Percentiles rank a stretch among this genome's conserved stretches.
Evolutionary conservation across 2,329 filamentous ascomycete genomes (phyloP).

Genomic region (Didymella glomerata): DNA sequence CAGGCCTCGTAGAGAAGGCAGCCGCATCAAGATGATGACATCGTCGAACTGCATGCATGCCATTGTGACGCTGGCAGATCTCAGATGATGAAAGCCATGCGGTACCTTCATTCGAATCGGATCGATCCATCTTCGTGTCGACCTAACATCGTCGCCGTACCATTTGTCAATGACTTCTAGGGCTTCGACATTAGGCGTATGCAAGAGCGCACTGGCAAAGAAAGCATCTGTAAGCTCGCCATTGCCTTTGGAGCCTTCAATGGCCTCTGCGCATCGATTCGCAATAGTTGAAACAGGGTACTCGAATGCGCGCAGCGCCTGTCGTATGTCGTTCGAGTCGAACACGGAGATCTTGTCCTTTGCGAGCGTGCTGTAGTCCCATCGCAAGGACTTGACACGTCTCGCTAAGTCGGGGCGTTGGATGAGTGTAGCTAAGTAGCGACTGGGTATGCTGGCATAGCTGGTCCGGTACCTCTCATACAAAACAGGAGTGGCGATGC

Average conservation of each 20-base stretch:
- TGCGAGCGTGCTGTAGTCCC: slow-evolving; percentile 18
- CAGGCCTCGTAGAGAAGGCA: slow-evolving; percentile 14
- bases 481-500: slow-evolving; percentile 14
- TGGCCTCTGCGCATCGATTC: slow-evolving; percentile 4
- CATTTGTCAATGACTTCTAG: slow-evolving; percentile 19
- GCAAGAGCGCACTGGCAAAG: slow-evolving; percentile 10
- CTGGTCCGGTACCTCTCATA: slow-evolving; percentile 13
- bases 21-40: slow-evolving; percentile 16
- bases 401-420: slow-evolving; percentile 7
- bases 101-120: slow-evolving; percentile 16
- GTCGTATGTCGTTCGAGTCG: slow-evolving; percentile 13
- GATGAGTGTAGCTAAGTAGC: slow-evolving; percentile 11
- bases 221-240: slow-evolving; percentile 17
- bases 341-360: slow-evolving; percentile 11
- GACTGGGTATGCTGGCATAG: slow-evolving; percentile 8
- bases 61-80: slow-evolving; percentile 18
- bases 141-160: slow-evolving; percentile 19
- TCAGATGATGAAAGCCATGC: slow-evolving; percentile 10
- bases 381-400: slow-evolving; percentile 7
- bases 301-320: slow-evolving; percentile 8
- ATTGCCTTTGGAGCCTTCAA: background rate
- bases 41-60: slow-evolving; percentile 21
- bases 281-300: slow-evolving; percentile 15
- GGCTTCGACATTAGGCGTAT: slow-evolving; percentile 8
- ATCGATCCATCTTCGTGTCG: slow-evolving; percentile 13